Evolutionary conservation across 192 early-diverging fungal genomes (phyloP).

Genomic region (Diversispora eburnea): DNA sequence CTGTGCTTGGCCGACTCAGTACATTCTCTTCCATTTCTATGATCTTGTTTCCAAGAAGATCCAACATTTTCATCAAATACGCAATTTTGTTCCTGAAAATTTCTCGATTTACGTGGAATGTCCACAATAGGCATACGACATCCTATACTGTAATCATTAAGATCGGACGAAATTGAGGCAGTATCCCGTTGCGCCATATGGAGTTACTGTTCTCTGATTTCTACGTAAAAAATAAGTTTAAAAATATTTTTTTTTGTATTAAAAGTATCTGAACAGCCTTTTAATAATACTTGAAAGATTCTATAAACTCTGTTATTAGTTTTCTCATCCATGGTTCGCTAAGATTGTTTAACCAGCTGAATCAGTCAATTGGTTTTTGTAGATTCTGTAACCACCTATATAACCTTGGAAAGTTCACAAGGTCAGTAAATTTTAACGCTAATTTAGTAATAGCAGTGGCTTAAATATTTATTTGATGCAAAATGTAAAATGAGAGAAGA

Average conservation of each 20-base stretch:
- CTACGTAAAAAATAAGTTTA: constrained; percentile 13
- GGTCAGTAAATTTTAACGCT: no score
- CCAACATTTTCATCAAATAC: constrained; percentile 4
- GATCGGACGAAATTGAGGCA: constrained; percentile 7
- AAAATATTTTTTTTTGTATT: constrained; percentile 8
- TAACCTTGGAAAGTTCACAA: no score
- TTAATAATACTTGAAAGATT: constrained; percentile 11
- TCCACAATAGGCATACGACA: constrained; percentile 2
- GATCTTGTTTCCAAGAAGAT: constrained; percentile 13
- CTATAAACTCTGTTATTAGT: not conserved
- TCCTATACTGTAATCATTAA: constrained; percentile 17
- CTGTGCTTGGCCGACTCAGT: not conserved
- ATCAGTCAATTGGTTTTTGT: no score
- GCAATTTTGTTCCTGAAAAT: not conserved
- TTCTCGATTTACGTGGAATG: not conserved
- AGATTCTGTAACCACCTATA: no score
- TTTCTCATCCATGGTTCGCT: no score
- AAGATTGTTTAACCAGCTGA: no score
- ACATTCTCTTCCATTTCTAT: constrained; percentile 13
- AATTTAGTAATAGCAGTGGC: no score
- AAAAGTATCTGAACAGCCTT: not conserved
- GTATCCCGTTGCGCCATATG: not conserved
- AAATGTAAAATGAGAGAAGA: no score
- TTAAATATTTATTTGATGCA: no score
- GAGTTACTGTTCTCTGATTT: constrained; percentile 11